phyloP scores from a whole-genome alignment of 805 yeast genomes.

The Schwanniomyces sp. region DNA sequence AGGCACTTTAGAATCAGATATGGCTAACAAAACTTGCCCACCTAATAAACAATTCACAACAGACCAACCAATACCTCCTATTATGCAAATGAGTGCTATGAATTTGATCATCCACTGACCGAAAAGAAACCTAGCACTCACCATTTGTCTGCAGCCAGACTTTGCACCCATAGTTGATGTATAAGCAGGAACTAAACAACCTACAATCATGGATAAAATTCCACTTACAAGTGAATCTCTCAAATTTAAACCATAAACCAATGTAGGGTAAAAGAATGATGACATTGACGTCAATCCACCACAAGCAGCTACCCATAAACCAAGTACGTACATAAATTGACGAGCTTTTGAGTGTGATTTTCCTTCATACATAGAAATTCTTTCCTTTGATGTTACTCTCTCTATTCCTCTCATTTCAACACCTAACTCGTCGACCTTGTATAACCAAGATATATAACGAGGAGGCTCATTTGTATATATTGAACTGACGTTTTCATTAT shows the following conservation, averaged over 20 bases:
- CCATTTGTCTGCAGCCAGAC: slow-evolving; percentile 40
- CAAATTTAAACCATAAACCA: slow-evolving; percentile 25
- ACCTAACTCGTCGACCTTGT: slow-evolving; percentile 26
- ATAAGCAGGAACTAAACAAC: slow-evolving; percentile 39
- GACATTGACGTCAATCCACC: slow-evolving; percentile 41
- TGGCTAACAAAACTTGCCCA: slow-evolving; percentile 30
- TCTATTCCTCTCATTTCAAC: slow-evolving; percentile 37
- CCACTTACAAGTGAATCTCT: slow-evolving; percentile 31
- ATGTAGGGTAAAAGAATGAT: slow-evolving; percentile 32
- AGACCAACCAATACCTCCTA: slow-evolving; percentile 39
- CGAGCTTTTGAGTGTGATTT: slow-evolving; percentile 7
- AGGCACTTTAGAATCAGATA: slow-evolving; percentile 18
- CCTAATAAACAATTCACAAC: slow-evolving; percentile 39
- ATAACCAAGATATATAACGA: slow-evolving; percentile 12
- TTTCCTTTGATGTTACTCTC: slow-evolving; percentile 27
- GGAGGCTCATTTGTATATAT: background rate
- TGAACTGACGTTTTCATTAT: background rate
- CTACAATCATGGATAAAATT: slow-evolving; percentile 25
- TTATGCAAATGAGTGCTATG: slow-evolving; percentile 27
- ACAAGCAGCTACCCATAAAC: slow-evolving; percentile 40
- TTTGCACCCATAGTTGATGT: slow-evolving; percentile 38
- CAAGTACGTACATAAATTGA: slow-evolving; percentile 30
- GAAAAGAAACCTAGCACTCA: slow-evolving; percentile 33
- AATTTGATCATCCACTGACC: slow-evolving; percentile 37
- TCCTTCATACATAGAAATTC: slow-evolving; percentile 11